Base-by-base conservation (phyloP, 2,329 filamentous ascomycete genomes). In the Ceratocystis albifundus region DNA sequence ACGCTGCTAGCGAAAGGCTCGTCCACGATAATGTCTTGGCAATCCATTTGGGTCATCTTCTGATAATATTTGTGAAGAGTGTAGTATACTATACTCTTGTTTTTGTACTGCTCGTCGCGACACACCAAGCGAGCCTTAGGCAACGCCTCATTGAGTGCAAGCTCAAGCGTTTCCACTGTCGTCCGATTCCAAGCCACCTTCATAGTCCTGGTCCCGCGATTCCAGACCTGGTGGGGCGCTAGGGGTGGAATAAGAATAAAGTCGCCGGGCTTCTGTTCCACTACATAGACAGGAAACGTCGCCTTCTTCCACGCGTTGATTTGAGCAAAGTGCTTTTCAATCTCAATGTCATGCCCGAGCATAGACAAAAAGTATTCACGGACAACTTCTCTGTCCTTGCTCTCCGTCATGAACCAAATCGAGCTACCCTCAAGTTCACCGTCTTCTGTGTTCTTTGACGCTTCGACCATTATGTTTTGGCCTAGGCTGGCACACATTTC, bases 341-440 rank as follows among this genome's bases (percentile, higher is more conserved):
- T 90, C 73, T 97, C 93, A 68, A 97, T 92, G 71, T 99, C 93
- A 73, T 99, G 94, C 1, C 94, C 94, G 4, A 99, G 81, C 75
- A 90, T 89, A 1, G 91, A 96, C 62, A 95, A 78, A 79, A 95
- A 99, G 74, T 96, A 97, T 72, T 97, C 93, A 0, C 91, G 87
- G 1, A 97, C 91, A 3, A 93, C 81, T 69, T 92, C 87, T 1
- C 94, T 86, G 72, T 99, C 94, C 71, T 94, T 95, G 45, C 87
- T 91, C 74, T 96, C 91, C 0, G 94, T 97, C 94, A 99, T 97
- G 74, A 97, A 96, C 94, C 94, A 99, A 46, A 99, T 84, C 0
- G 94, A 96, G 65, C 89, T 96, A 1, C 94, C 94, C 1, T 88
- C 84, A 69, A 86, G 89, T 72, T 94, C 89, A 3, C 88, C 89